A percentile compares a stretch with the other conserved stretches of the same genome.
Conservation (phyloP, 345 rosid genomes). For the Gossypium sturtianum region DNA sequence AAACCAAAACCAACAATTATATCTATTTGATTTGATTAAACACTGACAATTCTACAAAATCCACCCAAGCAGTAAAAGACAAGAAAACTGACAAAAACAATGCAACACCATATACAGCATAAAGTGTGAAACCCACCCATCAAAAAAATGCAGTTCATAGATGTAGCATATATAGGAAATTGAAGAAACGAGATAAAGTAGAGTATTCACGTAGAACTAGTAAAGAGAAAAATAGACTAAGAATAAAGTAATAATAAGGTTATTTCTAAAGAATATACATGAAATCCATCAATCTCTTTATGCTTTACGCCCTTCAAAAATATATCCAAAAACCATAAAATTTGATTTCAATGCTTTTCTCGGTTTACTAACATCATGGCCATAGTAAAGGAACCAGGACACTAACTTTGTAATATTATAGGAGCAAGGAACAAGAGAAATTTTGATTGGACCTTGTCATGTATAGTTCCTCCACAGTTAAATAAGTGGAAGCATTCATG, state of each 20-base stretch:
- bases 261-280: background rate
- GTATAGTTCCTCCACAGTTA: background rate
- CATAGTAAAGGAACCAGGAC: background rate
- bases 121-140: background rate
- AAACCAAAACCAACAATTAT: background rate
- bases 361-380: background rate
- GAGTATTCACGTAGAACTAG: background rate
- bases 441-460: background rate
- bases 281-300: background rate
- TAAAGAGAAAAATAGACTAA: background rate
- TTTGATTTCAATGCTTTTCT: background rate
- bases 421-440: background rate
- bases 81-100: background rate
- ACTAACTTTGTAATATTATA: background rate
- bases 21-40: background rate
- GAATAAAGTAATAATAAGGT: background rate
- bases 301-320: background rate
- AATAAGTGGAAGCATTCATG: background rate
- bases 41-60: background rate
- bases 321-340: background rate
- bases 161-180: too few species aligned
- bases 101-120: background rate
- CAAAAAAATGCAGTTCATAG: background rate
- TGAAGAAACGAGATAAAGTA: background rate
- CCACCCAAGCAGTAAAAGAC: background rate